Evolutionary conservation across 768 basidiomycete genomes (phyloP).

Genomic region (Pholiota conissans): DNA sequence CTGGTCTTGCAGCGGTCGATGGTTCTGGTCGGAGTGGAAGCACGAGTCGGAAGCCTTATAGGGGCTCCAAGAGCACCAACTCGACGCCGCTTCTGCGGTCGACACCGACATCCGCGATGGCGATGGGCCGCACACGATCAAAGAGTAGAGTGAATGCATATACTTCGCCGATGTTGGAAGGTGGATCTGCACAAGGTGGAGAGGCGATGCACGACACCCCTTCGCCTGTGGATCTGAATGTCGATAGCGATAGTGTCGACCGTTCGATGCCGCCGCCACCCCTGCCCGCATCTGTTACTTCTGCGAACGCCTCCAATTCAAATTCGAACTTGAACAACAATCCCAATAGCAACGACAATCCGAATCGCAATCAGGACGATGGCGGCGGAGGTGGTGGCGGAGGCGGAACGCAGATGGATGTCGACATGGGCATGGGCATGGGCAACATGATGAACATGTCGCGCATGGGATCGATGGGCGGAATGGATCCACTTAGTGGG

Average conservation of each 20-base stretch:
- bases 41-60: slow-evolving; percentile 12
- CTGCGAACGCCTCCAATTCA: neutral
- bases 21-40: neutral
- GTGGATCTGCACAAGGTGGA: slow-evolving; percentile 33
- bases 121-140: neutral
- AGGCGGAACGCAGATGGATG: slow-evolving; percentile 4
- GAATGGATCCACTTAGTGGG: slow-evolving; percentile 7
- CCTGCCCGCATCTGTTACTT: slow-evolving; percentile 25
- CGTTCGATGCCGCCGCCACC: slow-evolving; percentile 84
- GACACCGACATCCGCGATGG: slow-evolving; percentile 10
- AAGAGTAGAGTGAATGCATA: neutral
- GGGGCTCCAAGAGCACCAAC: slow-evolving; percentile 53
- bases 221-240: slow-evolving; percentile 72
- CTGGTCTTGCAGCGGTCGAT: neutral
- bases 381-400: neutral
- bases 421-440: slow-evolving; percentile 12
- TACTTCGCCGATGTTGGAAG: slow-evolving; percentile 11
- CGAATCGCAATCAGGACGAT: neutral
- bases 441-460: slow-evolving; percentile 6
- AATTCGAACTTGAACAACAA: neutral
- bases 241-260: slow-evolving; percentile 25
- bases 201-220: slow-evolving; percentile 60
- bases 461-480: neutral
- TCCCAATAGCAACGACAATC: neutral
- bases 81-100: slow-evolving; percentile 55